These are phyloP conservation scores for Penicillium sp. DNA, from an alignment of 2,329 filamentous ascomycete species.

Conservation along the genomic window DNA sequence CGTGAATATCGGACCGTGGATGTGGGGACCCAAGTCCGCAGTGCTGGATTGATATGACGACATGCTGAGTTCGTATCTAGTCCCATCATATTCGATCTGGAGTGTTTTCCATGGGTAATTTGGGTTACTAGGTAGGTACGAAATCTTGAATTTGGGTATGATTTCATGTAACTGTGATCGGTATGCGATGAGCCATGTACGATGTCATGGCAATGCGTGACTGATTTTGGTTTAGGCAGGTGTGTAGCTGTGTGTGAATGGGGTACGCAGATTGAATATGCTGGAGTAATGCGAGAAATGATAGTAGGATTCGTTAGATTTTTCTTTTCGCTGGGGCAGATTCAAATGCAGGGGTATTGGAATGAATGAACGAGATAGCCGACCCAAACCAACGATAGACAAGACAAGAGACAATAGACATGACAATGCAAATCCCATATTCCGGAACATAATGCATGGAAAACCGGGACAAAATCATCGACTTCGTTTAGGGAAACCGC, in stretches of 20 bases:
- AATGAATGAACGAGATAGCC: slow-evolving; percentile 24
- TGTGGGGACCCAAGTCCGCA: slow-evolving; percentile 13
- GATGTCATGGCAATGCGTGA: not conserved
- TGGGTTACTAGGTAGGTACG: not conserved
- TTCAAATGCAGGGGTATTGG: slow-evolving; percentile 25
- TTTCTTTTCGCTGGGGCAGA: slow-evolving; percentile 8
- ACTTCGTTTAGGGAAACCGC: slow-evolving; percentile 34
- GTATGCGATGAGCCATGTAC: not conserved
- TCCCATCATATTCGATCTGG: not conserved
- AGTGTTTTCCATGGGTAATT: not conserved
- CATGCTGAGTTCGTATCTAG: slow-evolving; percentile 6
- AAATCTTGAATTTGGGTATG: not conserved
- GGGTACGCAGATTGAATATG: not conserved
- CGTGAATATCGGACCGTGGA: slow-evolving; percentile 6
- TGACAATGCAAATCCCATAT: not conserved
- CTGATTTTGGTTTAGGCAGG: not conserved
- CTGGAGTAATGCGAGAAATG: not conserved
- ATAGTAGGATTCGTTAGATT: not conserved
- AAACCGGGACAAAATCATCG: slow-evolving; percentile 22
- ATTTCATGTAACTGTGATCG: not conserved
- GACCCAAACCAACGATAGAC: slow-evolving; percentile 17
- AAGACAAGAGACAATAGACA: not conserved
- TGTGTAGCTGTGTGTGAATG: not conserved
- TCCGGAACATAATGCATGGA: not conserved
- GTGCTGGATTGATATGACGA: slow-evolving; percentile 21